Evolutionary conservation across 345 rosid species (phyloP), one percentile per base, ranked within the genome.

Genomic region (Gossypium anomalum): DNA sequence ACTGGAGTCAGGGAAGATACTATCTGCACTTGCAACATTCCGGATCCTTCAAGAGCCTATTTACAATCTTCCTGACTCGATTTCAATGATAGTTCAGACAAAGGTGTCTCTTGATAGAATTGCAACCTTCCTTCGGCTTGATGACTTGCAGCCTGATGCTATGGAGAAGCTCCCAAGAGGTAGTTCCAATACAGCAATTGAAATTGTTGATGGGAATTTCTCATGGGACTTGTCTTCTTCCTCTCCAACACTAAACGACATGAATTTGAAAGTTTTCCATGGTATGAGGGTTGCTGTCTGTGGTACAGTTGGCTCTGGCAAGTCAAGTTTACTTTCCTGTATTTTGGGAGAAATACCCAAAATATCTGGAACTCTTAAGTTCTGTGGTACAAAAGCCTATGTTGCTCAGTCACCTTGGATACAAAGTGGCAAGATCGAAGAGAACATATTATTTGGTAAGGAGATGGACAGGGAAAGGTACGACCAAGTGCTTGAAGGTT

Each of bases 381-480:
- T 90, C 34, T 83, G 82, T 74, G 98, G 97, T 60, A 80, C 79
- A 8, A 82, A 81, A 72, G 98, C 97, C 7, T 93, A 87, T 75
- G 90, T 90, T 62, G 78, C 93, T 59, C 97, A 93, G 56, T 84
- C 88, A 7, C 87, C 96, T 7, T 93, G 98, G 98, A 93, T 90
- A 51, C 97, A 93, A 56, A 90, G 93, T 53, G 97, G 97, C 45
- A 91, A 76, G 23, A 77, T 93, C 9, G 80, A 84, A 71, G 94
- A 87, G 2, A 89, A 83, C 79, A 84, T 90, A 41, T 78, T 87
- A 73, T 90, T 88, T 59, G 89, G 92, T 14, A 85, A 80, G 67
- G 66, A 68, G 20, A 87, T 86, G 90, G 82, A 88, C 73, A 78
- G 76, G 53, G 78, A 69, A 16, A 72, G 70, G 67, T 90, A 90